Base-by-base conservation (phyloP, 2,329 filamentous ascomycete species). In the Falciphora oryzae region DNA sequence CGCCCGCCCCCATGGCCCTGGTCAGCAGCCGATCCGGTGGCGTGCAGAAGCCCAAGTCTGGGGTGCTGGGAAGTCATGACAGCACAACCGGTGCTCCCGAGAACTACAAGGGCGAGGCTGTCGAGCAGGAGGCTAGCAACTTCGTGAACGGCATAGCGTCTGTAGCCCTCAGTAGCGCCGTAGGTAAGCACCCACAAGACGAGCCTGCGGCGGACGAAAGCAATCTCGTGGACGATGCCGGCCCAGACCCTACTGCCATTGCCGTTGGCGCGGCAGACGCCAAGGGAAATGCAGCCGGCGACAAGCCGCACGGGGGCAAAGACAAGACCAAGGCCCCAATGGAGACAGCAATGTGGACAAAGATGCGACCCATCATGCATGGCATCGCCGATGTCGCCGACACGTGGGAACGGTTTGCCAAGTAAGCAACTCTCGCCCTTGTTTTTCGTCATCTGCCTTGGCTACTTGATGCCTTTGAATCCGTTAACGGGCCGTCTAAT, bases 271-370 rank as follows among this genome's bases (percentile, higher is more conserved):
- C 78, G 3, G 74, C 77, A 0, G 73, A 79, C 25, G 81, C 79
- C 6, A 78, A 76, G 65, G 75, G 78, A 4, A 74, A 75, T 28
- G 76, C 79, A 0, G 67, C 70, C 0, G 89, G 88, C 1, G 77
- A 75, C 0, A 78, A 81, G 10, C 76, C 83, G 0, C 73, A 75
- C 13, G 72, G 79, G 0, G 76, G 82, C 13, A 83, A 91, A 65
- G 90, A 94, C 75, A 91, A 92, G 75, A 91, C 91, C 6, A 93
- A 92, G 73, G 84, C 90, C 32, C 91, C 91, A 0, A 88, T 94
- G 76, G 89, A 91, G 67, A 85, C 86, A 6, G 87, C 87, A 0
- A 89, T 95, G 71, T 93, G 91, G 89, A 84, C 83, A 14, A 88
- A 90, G 73, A 91, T 91, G 75, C 81, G 89, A 57, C 89, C 89